Conservation (phyloP, 306 rosid genomes). For the Vigna mungo region DNA sequence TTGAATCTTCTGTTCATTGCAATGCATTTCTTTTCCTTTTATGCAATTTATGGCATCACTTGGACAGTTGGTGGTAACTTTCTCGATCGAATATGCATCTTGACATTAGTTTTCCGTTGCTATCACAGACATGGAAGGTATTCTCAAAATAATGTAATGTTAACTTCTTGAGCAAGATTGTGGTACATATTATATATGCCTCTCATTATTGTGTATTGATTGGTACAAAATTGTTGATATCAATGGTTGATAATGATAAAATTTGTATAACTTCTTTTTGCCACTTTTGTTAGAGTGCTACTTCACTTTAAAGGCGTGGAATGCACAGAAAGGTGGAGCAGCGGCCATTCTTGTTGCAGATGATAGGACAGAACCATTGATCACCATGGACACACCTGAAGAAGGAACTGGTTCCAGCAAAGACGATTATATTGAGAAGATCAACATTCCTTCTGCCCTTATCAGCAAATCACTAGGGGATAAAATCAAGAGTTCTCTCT, state of each 20-base stretch:
- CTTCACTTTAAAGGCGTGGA: constrained; percentile 97
- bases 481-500: constrained; percentile 69
- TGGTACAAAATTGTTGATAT: neutral
- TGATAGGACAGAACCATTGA: constrained; percentile 73
- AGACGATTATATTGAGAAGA: constrained; percentile 79
- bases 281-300: constrained; percentile 71
- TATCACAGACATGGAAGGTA: neutral
- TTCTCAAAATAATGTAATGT: neutral
- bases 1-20: constrained; percentile 16
- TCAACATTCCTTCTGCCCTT: constrained; percentile 90
- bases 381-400: constrained; percentile 98
- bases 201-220: neutral
- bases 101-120: neutral
- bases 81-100: neutral
- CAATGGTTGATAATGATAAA: constrained; percentile 7
- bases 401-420: constrained; percentile 63
- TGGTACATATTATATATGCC: neutral
- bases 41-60: constrained; percentile 19
- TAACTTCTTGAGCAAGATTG: constrained; percentile 29
- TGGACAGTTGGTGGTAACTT: constrained; percentile 4
- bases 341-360: constrained; percentile 97
- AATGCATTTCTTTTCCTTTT: constrained; percentile 7
- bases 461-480: constrained; percentile 85
- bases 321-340: constrained; percentile 94
- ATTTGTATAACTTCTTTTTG: neutral